Evolutionary conservation across 129 eudicot species (phyloP).

Genomic region (Scalesia atractyloides): DNA sequence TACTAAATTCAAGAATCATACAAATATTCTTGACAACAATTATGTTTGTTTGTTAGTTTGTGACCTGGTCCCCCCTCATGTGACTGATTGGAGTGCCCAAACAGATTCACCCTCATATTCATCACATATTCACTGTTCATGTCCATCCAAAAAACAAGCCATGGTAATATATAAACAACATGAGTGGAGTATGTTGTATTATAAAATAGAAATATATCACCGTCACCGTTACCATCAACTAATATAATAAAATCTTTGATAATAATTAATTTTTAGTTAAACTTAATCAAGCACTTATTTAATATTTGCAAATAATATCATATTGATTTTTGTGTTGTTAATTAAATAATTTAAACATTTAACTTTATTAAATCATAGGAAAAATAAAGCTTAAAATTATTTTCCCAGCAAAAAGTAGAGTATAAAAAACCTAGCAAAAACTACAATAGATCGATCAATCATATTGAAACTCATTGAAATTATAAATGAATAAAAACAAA

Average conservation of each 20-base stretch:
- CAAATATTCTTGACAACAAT: conserved; percentile 20
- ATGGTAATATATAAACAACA: background rate
- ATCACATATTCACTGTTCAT: background rate
- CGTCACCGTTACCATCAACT: background rate
- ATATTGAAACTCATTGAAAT: background rate
- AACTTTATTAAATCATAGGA: background rate
- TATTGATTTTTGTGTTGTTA: no score
- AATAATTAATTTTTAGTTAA: background rate
- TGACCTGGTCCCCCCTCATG: background rate
- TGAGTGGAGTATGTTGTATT: background rate
- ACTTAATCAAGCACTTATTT: background rate
- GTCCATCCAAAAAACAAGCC: conserved; percentile 2
- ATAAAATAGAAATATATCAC: background rate
- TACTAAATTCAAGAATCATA: background rate
- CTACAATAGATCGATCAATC: no score
- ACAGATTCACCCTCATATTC: background rate
- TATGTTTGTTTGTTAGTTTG: conserved; percentile 13
- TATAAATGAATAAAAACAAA: background rate
- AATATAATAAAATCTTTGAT: background rate
- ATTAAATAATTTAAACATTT: no score
- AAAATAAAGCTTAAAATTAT: background rate
- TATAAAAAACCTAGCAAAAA: no score
- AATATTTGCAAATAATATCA: background rate
- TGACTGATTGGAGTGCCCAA: conserved; percentile 6
- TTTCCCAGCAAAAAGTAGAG: no score